Evolutionary conservation across 2,329 filamentous ascomycete genomes (phyloP).

Genomic region (Immersiporthe knoxdaviesiana): DNA sequence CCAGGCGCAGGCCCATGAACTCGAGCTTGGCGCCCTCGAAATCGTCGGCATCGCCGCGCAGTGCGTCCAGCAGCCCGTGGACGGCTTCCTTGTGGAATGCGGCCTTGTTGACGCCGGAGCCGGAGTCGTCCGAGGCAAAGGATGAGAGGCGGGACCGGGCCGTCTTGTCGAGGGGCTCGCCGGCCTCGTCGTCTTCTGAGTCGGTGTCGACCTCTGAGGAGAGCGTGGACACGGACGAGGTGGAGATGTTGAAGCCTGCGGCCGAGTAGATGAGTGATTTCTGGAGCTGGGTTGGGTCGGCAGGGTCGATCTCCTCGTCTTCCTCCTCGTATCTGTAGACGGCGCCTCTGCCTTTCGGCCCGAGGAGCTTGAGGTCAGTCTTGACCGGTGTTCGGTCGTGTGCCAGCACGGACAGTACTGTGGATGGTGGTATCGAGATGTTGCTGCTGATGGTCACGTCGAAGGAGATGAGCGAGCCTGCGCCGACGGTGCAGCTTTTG

Average conservation of each 20-base stretch:
- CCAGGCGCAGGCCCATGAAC: constrained; percentile 89
- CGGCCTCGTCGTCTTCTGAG: constrained; percentile 60
- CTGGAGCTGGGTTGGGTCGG: constrained; percentile 56
- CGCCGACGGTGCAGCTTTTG: constrained; percentile 67
- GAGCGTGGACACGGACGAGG: constrained; percentile 60
- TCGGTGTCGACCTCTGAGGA: constrained; percentile 66
- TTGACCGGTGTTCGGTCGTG: constrained; percentile 43
- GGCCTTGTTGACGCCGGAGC: constrained; percentile 43
- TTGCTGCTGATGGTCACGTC: constrained; percentile 72
- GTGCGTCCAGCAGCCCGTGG: constrained; percentile 80
- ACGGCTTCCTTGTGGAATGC: constrained; percentile 88
- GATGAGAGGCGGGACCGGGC: constrained; percentile 67
- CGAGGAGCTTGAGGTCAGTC: constrained; percentile 52
- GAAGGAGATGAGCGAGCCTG: constrained; percentile 79
- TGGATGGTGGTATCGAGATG: constrained; percentile 47
- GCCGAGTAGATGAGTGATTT: constrained; percentile 60
- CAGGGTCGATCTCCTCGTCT: constrained; percentile 46
- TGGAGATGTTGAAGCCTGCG: constrained; percentile 55
- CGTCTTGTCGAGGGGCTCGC: constrained; percentile 32
- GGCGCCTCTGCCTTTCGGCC: constrained; percentile 54
- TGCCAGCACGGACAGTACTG: constrained; percentile 44
- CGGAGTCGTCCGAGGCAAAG: constrained; percentile 72
- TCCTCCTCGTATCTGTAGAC: constrained; percentile 51
- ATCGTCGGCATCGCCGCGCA: constrained; percentile 74
- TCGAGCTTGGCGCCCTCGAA: constrained; percentile 85